phyloP scores from a whole-genome alignment of 139 green algal genomes.

The Chlorella vulgaris region DNA sequence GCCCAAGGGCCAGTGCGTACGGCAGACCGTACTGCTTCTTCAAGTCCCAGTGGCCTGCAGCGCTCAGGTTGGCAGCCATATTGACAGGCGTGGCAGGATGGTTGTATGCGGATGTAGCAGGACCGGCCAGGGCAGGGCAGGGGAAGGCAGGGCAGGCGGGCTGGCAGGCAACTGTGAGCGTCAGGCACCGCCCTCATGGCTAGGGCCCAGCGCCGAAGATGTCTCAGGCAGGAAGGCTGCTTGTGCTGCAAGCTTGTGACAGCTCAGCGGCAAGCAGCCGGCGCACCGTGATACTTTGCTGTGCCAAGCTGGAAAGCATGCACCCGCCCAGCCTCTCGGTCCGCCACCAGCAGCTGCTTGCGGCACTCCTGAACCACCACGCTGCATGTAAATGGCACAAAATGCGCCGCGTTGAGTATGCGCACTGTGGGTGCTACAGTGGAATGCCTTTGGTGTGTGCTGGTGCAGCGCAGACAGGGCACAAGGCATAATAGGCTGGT shows the following conservation, averaged over 20 bases:
- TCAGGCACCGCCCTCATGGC: too few species aligned
- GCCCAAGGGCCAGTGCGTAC: slow-evolving; percentile 67
- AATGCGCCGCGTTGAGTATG: background rate
- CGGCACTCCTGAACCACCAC: slow-evolving; percentile 82
- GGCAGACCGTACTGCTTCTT: slow-evolving; percentile 45
- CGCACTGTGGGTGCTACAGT: too few species aligned
- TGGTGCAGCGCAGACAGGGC: too few species aligned
- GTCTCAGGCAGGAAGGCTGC: background rate
- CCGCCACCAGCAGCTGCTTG: slow-evolving; percentile 62
- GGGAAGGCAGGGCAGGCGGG: too few species aligned
- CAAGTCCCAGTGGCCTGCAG: slow-evolving; percentile 50
- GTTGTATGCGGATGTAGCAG: background rate
- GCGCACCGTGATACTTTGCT: slow-evolving; percentile 64
- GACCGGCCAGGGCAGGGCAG: too few species aligned
- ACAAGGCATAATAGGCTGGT: too few species aligned
- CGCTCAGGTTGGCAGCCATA: too few species aligned
- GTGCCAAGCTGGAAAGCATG: slow-evolving; percentile 71
- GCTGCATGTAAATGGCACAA: slow-evolving; percentile 48
- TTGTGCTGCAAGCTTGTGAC: background rate
- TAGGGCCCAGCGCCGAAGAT: background rate
- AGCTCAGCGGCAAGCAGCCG: too few species aligned
- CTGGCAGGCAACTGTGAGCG: too few species aligned
- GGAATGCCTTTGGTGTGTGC: too few species aligned
- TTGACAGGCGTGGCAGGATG: background rate
- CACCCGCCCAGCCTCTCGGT: slow-evolving; percentile 60